Evolutionary conservation across 768 basidiomycete species (phyloP).

Genomic region (Naganishia vaughanmartiniae): DNA sequence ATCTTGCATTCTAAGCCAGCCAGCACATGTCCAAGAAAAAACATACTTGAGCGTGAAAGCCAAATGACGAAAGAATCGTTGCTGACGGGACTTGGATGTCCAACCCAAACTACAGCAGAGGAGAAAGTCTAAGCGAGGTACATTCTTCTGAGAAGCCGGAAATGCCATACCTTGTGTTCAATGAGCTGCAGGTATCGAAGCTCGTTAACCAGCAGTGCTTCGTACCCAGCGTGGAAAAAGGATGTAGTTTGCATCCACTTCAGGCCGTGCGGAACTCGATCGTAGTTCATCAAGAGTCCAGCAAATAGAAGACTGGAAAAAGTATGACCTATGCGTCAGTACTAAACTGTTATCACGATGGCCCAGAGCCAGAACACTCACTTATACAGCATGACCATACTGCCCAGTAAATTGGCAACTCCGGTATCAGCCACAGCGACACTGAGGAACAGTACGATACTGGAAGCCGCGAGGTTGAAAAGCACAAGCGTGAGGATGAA

Average conservation of each 20-base stretch:
- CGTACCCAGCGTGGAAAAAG: conserved; percentile 98
- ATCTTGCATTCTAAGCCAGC: background rate
- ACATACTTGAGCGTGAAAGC: conserved; percentile 69
- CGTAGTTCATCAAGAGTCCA: conserved; percentile 89
- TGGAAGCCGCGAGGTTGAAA: conserved; percentile 94
- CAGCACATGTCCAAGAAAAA: conserved; percentile 43
- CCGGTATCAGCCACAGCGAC: conserved; percentile 82
- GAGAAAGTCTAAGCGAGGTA: background rate
- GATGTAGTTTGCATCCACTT: conserved; percentile 87
- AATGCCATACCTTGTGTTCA: conserved; percentile 70
- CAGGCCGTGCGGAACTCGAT: conserved; percentile 68
- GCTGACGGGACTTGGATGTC: conserved; percentile 96
- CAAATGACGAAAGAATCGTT: conserved; percentile 89
- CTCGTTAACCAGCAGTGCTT: conserved; percentile 96
- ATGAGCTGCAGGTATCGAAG: conserved; percentile 87
- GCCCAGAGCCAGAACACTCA: conserved; percentile 55
- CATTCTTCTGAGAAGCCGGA: background rate
- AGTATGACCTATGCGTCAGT: background rate
- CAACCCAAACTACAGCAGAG: conserved; percentile 74
- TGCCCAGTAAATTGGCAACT: conserved; percentile 90
- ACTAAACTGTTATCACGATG: background rate
- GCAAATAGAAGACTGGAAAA: conserved; percentile 79
- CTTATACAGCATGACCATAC: conserved; percentile 98
- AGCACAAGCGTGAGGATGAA: conserved; percentile 92
- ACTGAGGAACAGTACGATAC: conserved; percentile 83